Evolutionary conservation across 1,139 yeast genomes (phyloP).

Genomic region (Suhomyces bribrorum): DNA sequence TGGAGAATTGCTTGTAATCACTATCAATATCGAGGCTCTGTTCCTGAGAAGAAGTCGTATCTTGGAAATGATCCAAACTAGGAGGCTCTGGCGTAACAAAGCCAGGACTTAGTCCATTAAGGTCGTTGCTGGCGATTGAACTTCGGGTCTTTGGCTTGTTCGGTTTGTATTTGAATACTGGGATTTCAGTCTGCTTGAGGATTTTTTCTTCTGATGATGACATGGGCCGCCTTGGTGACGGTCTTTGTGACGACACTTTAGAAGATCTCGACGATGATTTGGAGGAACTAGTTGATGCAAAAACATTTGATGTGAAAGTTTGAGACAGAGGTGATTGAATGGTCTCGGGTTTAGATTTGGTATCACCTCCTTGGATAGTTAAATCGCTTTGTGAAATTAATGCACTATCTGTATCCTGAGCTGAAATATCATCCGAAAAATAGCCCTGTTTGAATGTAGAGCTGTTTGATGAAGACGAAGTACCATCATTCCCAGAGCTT

Average conservation of each 20-base stretch:
- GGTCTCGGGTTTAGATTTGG: background rate
- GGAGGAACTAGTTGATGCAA: background rate
- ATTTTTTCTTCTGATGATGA: constrained; percentile 33
- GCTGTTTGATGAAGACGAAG: constrained; percentile 23
- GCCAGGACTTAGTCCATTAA: no score
- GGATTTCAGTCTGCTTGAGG: constrained; percentile 33
- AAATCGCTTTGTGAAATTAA: constrained; percentile 1
- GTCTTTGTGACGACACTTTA: constrained; percentile 11
- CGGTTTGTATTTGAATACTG: constrained; percentile 20
- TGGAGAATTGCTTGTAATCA: background rate
- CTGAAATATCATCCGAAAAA: constrained; percentile 13
- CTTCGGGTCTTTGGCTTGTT: background rate
- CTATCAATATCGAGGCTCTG: no score
- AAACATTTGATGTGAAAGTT: background rate
- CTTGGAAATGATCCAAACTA: background rate
- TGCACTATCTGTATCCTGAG: background rate
- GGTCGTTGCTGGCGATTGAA: no score
- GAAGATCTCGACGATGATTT: constrained; percentile 1
- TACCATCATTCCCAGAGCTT: constrained; percentile 19
- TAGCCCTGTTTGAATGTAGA: constrained; percentile 22
- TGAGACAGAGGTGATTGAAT: constrained; percentile 1
- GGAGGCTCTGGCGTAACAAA: background rate
- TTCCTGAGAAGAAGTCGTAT: background rate
- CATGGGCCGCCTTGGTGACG: constrained; percentile 28
- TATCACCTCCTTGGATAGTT: background rate